Conservation (phyloP, 768 basidiomycete genomes). For the Lactarius sp. region DNA sequence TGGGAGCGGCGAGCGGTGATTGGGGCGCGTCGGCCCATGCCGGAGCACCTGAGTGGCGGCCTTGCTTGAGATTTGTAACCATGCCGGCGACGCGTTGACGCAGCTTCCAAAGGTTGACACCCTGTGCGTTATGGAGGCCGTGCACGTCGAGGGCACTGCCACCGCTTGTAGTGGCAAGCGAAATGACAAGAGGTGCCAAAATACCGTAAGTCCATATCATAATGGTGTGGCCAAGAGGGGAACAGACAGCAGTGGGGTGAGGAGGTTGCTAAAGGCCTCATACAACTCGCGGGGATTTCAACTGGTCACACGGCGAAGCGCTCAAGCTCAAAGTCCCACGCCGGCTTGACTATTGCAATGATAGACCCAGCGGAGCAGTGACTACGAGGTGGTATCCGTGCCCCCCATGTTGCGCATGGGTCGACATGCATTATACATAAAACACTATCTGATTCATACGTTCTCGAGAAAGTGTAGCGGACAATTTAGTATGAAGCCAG, state of each 20-base stretch:
- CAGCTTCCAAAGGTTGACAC: slow-evolving; percentile 62
- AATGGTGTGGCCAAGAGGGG: not conserved
- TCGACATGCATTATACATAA: too few relatives aligned
- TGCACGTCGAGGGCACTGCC: not conserved
- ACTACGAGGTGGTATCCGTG: too few relatives aligned
- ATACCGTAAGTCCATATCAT: not conserved
- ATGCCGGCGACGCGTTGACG: not conserved
- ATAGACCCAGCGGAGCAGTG: too few relatives aligned
- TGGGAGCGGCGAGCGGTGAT: not conserved
- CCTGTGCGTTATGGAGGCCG: slow-evolving; percentile 45
- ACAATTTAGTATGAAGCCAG: too few relatives aligned
- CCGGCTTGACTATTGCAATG: too few relatives aligned
- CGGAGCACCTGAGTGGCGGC: not conserved
- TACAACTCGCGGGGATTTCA: too few relatives aligned
- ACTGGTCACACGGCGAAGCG: too few relatives aligned
- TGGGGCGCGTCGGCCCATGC: not conserved
- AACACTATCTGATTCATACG: too few relatives aligned
- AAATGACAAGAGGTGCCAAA: not conserved
- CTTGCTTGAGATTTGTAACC: slow-evolving; percentile 7
- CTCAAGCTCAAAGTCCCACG: too few relatives aligned
- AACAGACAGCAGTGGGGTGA: not conserved
- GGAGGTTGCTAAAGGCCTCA: too few relatives aligned
- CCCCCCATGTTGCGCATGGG: too few relatives aligned
- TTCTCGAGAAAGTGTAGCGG: too few relatives aligned
- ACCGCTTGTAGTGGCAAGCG: not conserved